phyloP scores from a whole-genome alignment of 2,329 filamentous ascomycete species.

The Coniella lustricola region DNA sequence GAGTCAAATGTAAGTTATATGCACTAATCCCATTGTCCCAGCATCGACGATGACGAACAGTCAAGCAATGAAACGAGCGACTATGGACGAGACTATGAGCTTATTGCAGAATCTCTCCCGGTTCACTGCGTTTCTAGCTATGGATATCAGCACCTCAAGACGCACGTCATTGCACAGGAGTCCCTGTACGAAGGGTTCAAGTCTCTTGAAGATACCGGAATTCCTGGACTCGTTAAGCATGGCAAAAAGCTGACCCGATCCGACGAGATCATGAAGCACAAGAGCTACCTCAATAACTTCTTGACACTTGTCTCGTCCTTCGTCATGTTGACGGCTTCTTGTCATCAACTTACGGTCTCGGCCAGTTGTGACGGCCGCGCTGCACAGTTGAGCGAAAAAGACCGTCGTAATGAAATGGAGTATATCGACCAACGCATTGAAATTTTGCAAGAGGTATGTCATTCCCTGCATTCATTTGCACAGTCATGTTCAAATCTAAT shows the following conservation, averaged over 20 bases:
- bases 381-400: background rate
- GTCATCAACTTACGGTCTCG: background rate
- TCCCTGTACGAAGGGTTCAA: slow-evolving; percentile 43
- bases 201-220: slow-evolving; percentile 46
- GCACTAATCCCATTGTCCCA: slow-evolving; percentile 6
- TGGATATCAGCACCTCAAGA: slow-evolving; percentile 25
- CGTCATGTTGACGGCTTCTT: background rate
- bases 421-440: background rate
- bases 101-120: slow-evolving; percentile 46
- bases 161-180: background rate
- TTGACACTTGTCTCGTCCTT: slow-evolving; percentile 41
- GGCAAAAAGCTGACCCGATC: slow-evolving; percentile 46
- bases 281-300: slow-evolving; percentile 44
- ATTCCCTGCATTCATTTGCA: too few species aligned
- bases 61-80: slow-evolving; percentile 45
- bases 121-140: slow-evolving; percentile 59
- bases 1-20: background rate
- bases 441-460: background rate
- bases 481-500: background rate
- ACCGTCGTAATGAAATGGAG: slow-evolving; percentile 1
- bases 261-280: slow-evolving; percentile 31
- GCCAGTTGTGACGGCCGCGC: background rate
- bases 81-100: slow-evolving; percentile 49
- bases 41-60: slow-evolving; percentile 48
- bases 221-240: slow-evolving; percentile 51